Percentiles rank a stretch among this genome's conserved stretches.
Evolutionary conservation across 108 stramenopile genomes (phyloP).

Genomic region (Cyclostephanos tholiformis): DNA sequence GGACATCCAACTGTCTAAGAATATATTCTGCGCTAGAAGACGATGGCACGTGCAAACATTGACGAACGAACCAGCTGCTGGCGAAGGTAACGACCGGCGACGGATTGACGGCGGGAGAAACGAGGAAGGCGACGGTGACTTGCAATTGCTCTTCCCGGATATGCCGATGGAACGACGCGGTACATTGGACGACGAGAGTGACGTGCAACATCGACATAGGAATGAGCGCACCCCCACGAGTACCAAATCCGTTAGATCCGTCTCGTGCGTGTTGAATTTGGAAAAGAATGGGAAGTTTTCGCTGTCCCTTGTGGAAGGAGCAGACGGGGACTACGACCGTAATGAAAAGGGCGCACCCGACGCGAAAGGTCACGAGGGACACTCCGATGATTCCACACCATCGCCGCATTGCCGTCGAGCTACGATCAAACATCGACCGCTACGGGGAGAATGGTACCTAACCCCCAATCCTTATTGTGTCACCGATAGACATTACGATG

Average conservation of each 20-base stretch:
- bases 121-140: conserved; percentile 18
- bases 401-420: not conserved
- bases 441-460: conserved; percentile 70
- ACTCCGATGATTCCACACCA: not conserved
- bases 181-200: not conserved
- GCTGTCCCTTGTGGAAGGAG: conserved; percentile 20
- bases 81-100: not conserved
- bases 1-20: conserved; percentile 28
- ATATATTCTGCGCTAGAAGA: conserved; percentile 28
- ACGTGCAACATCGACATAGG: not conserved
- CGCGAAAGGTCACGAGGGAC: not conserved
- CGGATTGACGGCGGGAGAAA: not conserved
- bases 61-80: not conserved
- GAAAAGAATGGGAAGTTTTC: conserved; percentile 46
- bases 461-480: conserved; percentile 78
- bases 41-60: conserved; percentile 31
- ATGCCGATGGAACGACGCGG: not conserved
- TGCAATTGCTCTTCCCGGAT: conserved; percentile 42
- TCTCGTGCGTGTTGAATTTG: conserved; percentile 37
- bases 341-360: not conserved
- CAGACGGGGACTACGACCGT: not conserved
- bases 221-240: not conserved
- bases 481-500: conserved; percentile 81
- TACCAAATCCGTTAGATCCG: conserved; percentile 26
- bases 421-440: conserved; percentile 13